Base-by-base conservation (phyloP, 2,329 filamentous ascomycete genomes). In the Colletotrichum orbiculare region DNA sequence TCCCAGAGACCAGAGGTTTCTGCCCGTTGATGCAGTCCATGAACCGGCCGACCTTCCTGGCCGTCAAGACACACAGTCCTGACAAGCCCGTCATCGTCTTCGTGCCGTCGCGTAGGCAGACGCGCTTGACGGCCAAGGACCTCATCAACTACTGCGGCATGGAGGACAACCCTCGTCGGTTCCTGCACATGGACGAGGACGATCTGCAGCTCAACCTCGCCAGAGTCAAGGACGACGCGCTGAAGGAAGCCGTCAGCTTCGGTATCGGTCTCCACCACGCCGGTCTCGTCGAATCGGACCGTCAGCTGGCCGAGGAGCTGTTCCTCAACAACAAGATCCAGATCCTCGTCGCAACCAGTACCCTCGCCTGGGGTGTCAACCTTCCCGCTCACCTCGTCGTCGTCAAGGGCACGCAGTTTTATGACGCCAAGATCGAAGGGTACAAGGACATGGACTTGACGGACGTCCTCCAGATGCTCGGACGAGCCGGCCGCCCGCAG, bases 361-460 rank as follows among this genome's bases (percentile, higher is more conserved):
- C 96, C 0, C 86, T 99, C 34, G 96, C 96, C 0, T 99, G 96
- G 96, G 96, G 96, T 79, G 95, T 99, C 72, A 99, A 99, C 75
- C 82, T 99, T 72, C 96, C 96, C 0, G 96, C 96, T 2, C 96
- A 99, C 79, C 84, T 99, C 6, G 96, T 99, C 3, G 92, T 99
- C 2, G 96, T 99, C 66, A 99, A 99, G 77, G 96, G 96, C 58
- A 99, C 96, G 1, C 96, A 99, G 73, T 99, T 92, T 80, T 99
- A 96, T 75, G 96, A 99, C 72, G 96, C 96, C 43, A 99, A 99
- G 79, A 96, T 93, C 5, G 96, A 98, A 80, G 95, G 91, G 0
- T 99, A 99, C 80, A 96, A 93, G 74, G 96, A 99, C 77, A 99
- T 99, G 96, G 96, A 99, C 75, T 81, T 99, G 64, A 99, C 96